A percentile compares a stretch with the other conserved stretches of the same genome.
These are phyloP conservation scores for Naganishia vishniacii DNA, from an alignment of 768 basidiomycete genomes.

Conservation along the genomic window DNA sequence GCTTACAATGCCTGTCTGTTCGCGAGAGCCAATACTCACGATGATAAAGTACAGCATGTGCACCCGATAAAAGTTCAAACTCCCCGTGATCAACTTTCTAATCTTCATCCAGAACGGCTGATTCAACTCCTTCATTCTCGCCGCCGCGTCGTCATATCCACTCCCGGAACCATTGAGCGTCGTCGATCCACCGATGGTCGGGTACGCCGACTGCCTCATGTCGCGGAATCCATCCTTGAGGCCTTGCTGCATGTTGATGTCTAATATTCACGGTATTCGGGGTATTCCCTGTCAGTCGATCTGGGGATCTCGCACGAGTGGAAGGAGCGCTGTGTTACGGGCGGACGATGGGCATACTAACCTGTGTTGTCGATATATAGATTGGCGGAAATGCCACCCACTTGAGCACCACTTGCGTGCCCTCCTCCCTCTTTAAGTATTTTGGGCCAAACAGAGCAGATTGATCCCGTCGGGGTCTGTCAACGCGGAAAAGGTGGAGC, in stretches of 20 bases:
- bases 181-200: neutral
- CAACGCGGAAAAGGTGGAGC: too few species aligned
- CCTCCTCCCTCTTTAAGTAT: too few species aligned
- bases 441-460: too few species aligned
- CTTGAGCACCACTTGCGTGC: too few species aligned
- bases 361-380: too few species aligned
- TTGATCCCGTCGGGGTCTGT: too few species aligned
- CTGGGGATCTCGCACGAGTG: neutral
- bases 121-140: constrained; percentile 8
- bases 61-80: constrained; percentile 54
- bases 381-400: too few species aligned
- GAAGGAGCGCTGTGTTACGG: too few species aligned
- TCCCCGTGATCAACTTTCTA: constrained; percentile 1
- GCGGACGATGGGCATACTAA: too few species aligned
- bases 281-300: too few species aligned
- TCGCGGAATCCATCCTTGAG: neutral
- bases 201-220: neutral
- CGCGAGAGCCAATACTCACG: constrained; percentile 40
- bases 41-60: constrained; percentile 53
- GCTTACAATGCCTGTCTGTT: too few species aligned
- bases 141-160: neutral
- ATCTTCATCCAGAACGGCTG: constrained; percentile 1
- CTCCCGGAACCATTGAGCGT: neutral
- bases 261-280: too few species aligned
- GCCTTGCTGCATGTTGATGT: neutral